Evolutionary conservation across 2,329 filamentous ascomycete species (phyloP).

Genomic region (Aspergillus persii): DNA sequence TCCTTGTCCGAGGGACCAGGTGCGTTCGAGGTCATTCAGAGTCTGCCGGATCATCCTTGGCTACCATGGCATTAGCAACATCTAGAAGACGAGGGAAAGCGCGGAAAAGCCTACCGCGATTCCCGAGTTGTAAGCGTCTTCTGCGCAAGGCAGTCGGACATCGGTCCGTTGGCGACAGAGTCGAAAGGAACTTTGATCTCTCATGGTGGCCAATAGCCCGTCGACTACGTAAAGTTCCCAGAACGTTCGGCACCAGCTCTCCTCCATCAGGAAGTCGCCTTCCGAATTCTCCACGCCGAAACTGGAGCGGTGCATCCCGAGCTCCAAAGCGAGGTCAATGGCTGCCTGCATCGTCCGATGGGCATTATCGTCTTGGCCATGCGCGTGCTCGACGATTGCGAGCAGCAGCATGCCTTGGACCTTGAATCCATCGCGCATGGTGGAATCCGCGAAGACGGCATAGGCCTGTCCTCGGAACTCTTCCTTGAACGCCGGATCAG

Average conservation of each 20-base stretch:
- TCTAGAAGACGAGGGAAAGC: not conserved
- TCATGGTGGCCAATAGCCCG: conserved; percentile 72
- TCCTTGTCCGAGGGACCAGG: conserved; percentile 64
- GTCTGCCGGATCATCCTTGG: conserved; percentile 55
- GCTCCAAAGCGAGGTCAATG: conserved; percentile 66
- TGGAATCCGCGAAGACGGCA: conserved; percentile 7
- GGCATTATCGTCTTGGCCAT: conserved; percentile 25
- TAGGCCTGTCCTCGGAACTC: conserved; percentile 20
- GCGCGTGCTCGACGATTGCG: conserved; percentile 28
- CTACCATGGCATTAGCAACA: conserved; percentile 35
- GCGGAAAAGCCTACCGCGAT: conserved; percentile 10
- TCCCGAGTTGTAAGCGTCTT: conserved; percentile 50
- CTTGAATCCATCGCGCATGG: conserved; percentile 27
- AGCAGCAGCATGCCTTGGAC: conserved; percentile 34
- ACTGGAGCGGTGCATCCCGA: conserved; percentile 66
- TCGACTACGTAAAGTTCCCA: conserved; percentile 76
- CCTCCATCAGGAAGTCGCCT: conserved; percentile 66
- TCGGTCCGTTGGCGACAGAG: conserved; percentile 52
- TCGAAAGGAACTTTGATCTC: conserved; percentile 15
- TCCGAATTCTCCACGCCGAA: conserved; percentile 45
- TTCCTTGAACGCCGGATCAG: conserved; percentile 25
- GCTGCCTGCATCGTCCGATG: conserved; percentile 54
- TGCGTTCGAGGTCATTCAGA: conserved; percentile 53
- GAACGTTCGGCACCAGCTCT: conserved; percentile 83
- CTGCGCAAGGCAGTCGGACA: conserved; percentile 72